Conservation (phyloP, 164 flowering plant genomes). For the Vitis amurensis region DNA sequence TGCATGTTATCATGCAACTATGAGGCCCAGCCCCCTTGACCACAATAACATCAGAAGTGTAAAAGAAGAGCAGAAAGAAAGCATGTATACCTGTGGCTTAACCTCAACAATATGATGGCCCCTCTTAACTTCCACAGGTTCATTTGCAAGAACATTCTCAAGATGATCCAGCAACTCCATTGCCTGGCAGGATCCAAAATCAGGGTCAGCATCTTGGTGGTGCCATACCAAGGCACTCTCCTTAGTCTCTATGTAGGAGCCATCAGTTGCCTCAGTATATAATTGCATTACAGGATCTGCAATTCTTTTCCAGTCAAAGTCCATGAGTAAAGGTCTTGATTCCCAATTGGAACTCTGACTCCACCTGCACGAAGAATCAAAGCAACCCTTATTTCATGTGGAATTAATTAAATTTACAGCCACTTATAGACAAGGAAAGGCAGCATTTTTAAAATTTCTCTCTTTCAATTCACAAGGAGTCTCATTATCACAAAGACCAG, state of each 20-base stretch:
- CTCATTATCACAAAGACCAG: too few species aligned
- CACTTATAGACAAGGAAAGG: too few species aligned
- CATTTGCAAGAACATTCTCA: constrained; percentile 56
- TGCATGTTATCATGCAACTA: constrained; percentile 6
- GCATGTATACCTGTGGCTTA: constrained; percentile 43
- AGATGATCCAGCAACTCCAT: constrained; percentile 54
- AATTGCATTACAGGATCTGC: constrained; percentile 48
- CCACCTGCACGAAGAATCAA: constrained; percentile 29
- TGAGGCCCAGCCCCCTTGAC: not conserved
- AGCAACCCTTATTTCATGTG: not conserved
- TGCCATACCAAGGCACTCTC: constrained; percentile 65
- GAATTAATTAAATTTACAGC: not conserved
- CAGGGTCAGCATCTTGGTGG: constrained; percentile 51
- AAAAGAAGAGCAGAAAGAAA: not conserved
- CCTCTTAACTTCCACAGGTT: constrained; percentile 51
- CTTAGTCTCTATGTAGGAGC: constrained; percentile 49
- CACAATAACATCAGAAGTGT: not conserved
- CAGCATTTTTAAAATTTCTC: too few species aligned
- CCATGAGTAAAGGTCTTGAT: constrained; percentile 15
- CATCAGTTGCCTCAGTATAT: constrained; percentile 54
- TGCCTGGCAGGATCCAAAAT: constrained; percentile 57
- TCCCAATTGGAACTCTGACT: constrained; percentile 30
- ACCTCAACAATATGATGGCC: constrained; percentile 58
- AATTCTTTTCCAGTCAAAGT: constrained; percentile 41
- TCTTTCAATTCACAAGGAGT: too few species aligned